Base-by-base conservation (phyloP, 352 stramenopile genomes). In the Globisporangium uncinulatum region DNA sequence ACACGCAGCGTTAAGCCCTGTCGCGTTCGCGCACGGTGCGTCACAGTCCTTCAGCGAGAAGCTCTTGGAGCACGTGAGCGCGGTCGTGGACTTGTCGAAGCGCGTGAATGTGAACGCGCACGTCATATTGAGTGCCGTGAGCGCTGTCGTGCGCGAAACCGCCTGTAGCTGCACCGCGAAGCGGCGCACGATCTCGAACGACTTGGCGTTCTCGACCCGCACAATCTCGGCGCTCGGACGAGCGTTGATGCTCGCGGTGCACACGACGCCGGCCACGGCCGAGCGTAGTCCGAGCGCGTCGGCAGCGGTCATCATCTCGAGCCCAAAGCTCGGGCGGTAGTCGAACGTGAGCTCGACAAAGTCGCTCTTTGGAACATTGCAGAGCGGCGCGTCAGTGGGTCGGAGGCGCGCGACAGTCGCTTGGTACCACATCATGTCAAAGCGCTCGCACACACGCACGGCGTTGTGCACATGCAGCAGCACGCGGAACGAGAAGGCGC, bases 271-370 rank as follows among this genome's bases (percentile, higher is more conserved):
- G 13, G 14, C 39, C 21, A 59, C 9, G 21, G 21, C 20, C 46
- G 59, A 56, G 7, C 31, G 13, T 44, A 56, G 21, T 39, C 20
- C 19, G 3, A 14, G 6, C 29, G 8, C 49, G 49, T 15, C 36
- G 49, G 10, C 0, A 4, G 14, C 34, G 17, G 19, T 47, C 31
- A 15, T 31, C 4, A 15, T 51, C 44, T 61, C 17, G 3, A 74
- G 52, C 0, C 69, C 72, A 3, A 65, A 57, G 20, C 68, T 57
- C 3, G 72, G 52, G 1, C 65, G 44, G 48, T 73, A 74, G 45
- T 73, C 68, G 32, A 82, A 79, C 56, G 70, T 79, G 60, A 82
- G 61, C 61, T 82, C 72, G 19, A 65, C 69, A 67, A 82, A 82
- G 67, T 75, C 67, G 46, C 69, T 79, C 6, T 69, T 56, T 1